Conservation (phyloP, 345 rosid genomes). For the Populus pruinosa region DNA sequence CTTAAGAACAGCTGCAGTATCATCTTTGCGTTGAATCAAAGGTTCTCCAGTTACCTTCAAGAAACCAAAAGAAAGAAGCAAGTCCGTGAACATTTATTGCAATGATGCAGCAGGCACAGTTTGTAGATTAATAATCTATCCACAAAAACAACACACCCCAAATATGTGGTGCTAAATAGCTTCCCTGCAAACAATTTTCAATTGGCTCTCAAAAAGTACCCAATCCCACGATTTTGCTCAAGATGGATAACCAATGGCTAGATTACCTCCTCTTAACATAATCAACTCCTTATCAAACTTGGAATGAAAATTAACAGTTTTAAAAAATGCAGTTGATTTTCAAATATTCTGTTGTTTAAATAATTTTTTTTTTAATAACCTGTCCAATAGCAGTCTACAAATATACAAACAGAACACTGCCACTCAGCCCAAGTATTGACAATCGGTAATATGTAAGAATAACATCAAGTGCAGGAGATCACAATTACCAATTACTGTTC, state of each 20-base stretch:
- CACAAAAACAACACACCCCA: not conserved
- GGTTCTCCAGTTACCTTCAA: conserved; percentile 83
- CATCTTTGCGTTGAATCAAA: conserved; percentile 89
- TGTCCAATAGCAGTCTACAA: not conserved
- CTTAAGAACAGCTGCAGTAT: conserved; percentile 80
- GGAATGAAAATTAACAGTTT: not conserved
- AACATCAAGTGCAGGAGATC: not conserved
- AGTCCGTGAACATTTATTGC: not conserved
- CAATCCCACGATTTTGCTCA: not conserved
- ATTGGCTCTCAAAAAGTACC: not conserved
- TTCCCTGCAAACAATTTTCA: not conserved
- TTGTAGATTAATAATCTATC: not conserved
- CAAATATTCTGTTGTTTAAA: not conserved
- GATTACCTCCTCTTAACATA: not conserved
- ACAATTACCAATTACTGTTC: not conserved
- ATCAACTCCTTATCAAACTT: not conserved
- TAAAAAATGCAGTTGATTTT: not conserved
- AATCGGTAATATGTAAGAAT: not conserved
- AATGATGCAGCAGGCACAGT: not conserved
- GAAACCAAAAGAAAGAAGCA: conserved; percentile 4
- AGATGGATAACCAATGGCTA: not conserved
- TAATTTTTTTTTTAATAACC: not conserved
- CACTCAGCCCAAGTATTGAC: not conserved
- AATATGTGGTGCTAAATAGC: not conserved
- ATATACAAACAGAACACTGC: not conserved